Percentiles rank a stretch among this genome's conserved stretches.
These are phyloP conservation scores for Coffea humblotiana DNA, from an alignment of 305 asterid species.

Conservation along the genomic window DNA sequence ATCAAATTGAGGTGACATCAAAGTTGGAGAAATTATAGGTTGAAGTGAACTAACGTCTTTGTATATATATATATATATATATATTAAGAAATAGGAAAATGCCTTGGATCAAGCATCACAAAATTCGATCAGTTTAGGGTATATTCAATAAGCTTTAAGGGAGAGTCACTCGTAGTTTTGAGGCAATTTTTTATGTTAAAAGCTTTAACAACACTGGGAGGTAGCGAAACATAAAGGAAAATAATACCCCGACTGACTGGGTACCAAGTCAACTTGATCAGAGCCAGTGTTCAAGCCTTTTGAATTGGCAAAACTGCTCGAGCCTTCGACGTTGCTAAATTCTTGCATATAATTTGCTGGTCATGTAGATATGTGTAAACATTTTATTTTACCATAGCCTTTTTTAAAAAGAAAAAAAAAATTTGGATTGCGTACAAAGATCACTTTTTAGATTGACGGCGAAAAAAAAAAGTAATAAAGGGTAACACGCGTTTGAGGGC, in stretches of 20 bases:
- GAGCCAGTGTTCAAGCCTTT: background rate
- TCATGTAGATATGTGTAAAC: background rate
- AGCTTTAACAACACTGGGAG: background rate
- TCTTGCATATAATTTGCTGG: background rate
- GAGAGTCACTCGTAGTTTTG: background rate
- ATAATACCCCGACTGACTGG: background rate
- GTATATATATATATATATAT: background rate
- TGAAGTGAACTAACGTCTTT: background rate
- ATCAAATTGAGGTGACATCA: background rate
- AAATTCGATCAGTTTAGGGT: background rate
- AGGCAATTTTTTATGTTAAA: background rate
- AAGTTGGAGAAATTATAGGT: background rate
- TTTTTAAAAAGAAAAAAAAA: background rate
- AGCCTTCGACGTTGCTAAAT: background rate
- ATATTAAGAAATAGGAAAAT: background rate
- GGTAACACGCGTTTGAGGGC: constrained; percentile 20
- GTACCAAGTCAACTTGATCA: background rate
- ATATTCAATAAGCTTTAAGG: background rate
- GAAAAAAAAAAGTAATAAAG: background rate
- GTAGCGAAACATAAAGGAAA: background rate
- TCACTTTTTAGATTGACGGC: background rate
- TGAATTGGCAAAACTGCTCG: background rate
- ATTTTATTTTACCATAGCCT: background rate
- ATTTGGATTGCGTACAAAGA: background rate
- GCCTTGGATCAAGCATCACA: background rate